A percentile compares a stretch with the other conserved stretches of the same genome.
phyloP scores from a whole-genome alignment of 2,329 filamentous ascomycete genomes.

The Botryotinia convoluta region DNA sequence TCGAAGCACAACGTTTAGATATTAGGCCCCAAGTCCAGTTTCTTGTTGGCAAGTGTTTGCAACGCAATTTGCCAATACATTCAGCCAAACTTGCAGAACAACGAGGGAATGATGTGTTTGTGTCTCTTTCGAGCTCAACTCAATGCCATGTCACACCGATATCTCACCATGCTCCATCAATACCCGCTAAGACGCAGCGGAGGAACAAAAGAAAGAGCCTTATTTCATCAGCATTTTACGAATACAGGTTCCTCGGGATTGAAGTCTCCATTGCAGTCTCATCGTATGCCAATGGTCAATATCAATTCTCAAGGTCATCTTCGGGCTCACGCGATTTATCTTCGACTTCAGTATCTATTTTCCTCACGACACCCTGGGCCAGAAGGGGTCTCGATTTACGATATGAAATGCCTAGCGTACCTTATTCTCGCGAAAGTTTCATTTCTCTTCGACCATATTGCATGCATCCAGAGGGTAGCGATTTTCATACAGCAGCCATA shows the following conservation, averaged over 20 bases:
- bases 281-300: background rate
- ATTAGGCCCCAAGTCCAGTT: background rate
- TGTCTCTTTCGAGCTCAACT: background rate
- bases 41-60: background rate
- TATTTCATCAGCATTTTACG: background rate
- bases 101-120: background rate
- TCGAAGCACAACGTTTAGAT: background rate
- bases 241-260: background rate
- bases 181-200: background rate
- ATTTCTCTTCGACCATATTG: background rate
- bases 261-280: rapidly evolving
- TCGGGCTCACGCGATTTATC: background rate
- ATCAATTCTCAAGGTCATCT: background rate
- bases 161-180: background rate
- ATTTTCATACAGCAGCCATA: background rate
- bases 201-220: background rate
- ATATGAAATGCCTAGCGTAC: background rate
- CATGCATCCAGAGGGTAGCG: background rate
- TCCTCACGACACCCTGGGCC: background rate
- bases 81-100: background rate
- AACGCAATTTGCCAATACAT: background rate
- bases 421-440: background rate
- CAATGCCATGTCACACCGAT: background rate
- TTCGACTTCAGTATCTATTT: background rate
- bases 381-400: background rate